Conservation (phyloP, 2,329 filamentous ascomycete genomes). For the Geosmithia putterillii region DNA sequence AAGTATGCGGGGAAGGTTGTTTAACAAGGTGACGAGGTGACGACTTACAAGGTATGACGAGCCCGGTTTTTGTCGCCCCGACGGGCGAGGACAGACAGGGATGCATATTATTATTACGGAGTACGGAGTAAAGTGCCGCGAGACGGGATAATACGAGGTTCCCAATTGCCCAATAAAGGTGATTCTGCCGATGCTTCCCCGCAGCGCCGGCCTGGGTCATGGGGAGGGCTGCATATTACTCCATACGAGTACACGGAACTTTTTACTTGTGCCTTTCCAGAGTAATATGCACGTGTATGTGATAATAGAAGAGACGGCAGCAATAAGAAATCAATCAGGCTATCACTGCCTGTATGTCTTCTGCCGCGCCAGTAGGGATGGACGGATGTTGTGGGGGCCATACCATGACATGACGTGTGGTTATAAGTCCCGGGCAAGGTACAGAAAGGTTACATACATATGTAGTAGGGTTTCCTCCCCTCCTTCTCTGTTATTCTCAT, state of each 20-base stretch:
- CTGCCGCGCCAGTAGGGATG: not conserved
- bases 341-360: no score
- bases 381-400: not conserved
- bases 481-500: not conserved
- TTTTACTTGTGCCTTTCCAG: no score
- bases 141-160: not conserved
- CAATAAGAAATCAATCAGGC: not conserved
- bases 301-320: not conserved
- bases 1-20: not conserved
- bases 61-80: no score
- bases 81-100: not conserved
- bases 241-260: not conserved
- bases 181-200: not conserved
- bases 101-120: not conserved
- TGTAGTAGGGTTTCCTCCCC: not conserved
- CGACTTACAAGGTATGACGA: no score
- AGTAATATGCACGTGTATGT: no score
- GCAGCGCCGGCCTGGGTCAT: not conserved
- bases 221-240: not conserved
- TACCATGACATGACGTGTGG: not conserved
- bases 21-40: no score
- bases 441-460: no score
- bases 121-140: no score
- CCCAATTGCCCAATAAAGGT: not conserved
- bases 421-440: no score